A percentile compares a stretch with the other conserved stretches of the same genome.
Evolutionary conservation across 768 basidiomycete species (phyloP).

Genomic region (Boletus speciosus): DNA sequence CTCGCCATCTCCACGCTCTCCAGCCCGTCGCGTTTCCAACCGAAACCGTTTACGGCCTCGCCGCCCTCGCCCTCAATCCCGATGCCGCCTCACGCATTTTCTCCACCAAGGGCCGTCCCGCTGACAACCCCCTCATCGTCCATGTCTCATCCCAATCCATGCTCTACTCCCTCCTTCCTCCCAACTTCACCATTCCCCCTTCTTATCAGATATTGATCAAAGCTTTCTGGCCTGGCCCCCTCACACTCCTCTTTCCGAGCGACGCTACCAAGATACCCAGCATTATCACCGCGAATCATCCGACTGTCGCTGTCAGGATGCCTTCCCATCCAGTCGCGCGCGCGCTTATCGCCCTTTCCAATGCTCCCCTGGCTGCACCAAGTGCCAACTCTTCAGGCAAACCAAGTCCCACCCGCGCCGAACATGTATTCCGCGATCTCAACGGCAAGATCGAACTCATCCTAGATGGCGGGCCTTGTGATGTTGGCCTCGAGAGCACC

Average conservation of each 20-base stretch:
- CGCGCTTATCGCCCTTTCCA: conserved; percentile 73
- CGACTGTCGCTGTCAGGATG: conserved; percentile 88
- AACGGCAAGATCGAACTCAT: conserved; percentile 71
- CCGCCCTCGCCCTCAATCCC: conserved; percentile 70
- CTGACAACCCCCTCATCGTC: conserved; percentile 96
- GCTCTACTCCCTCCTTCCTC: conserved; percentile 73
- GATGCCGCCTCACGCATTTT: conserved; percentile 74
- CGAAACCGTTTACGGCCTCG: conserved; percentile 98
- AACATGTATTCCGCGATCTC: conserved; percentile 81
- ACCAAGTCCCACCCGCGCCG: conserved; percentile 87
- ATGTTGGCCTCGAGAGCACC: conserved; percentile 92
- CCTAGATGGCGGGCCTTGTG: conserved; percentile 88
- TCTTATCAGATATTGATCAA: conserved; percentile 74
- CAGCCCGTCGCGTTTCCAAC: conserved; percentile 88
- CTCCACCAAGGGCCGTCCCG: conserved; percentile 83
- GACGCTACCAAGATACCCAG: conserved; percentile 56
- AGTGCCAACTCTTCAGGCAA: conserved; percentile 94
- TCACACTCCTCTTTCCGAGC: conserved; percentile 88
- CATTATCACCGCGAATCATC: conserved; percentile 76
- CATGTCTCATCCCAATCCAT: conserved; percentile 86
- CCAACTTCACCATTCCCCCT: conserved; percentile 53
- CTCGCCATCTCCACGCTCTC: conserved; percentile 43
- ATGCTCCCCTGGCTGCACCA: conserved; percentile 85
- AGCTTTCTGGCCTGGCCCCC: conserved; percentile 91
- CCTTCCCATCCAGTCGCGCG: conserved; percentile 92